Evolutionary conservation across 257 asterid genomes (phyloP).

Genomic region (Nicotiana tomentosiformis): DNA sequence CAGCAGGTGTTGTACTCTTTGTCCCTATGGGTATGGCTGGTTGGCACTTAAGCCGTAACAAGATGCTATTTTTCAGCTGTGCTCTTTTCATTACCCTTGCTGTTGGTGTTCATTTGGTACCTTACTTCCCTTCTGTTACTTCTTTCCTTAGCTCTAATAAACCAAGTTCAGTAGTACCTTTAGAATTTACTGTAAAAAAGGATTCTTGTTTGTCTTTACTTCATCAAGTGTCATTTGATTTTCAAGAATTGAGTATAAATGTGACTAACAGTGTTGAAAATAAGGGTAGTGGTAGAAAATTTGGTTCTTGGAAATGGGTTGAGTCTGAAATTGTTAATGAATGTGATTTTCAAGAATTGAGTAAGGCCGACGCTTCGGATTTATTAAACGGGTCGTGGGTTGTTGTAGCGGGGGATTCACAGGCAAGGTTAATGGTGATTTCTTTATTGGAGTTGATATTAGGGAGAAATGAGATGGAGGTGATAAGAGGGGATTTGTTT

Average conservation of each 20-base stretch:
- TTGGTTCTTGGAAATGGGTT: slow-evolving; percentile 66
- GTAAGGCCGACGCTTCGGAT: slow-evolving; percentile 62
- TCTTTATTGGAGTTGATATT: slow-evolving; percentile 67
- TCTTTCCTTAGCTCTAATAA: slow-evolving; percentile 27
- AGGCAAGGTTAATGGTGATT: slow-evolving; percentile 77
- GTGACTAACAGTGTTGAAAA: background rate
- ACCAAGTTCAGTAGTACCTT: slow-evolving; percentile 11
- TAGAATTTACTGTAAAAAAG: slow-evolving; percentile 26
- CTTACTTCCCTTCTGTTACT: slow-evolving; percentile 68
- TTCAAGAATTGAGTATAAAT: background rate
- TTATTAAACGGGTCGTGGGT: slow-evolving; percentile 96
- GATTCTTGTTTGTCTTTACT: slow-evolving; percentile 64
- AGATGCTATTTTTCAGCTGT: slow-evolving; percentile 91
- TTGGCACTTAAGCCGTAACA: slow-evolving; percentile 95
- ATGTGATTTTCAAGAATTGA: slow-evolving; percentile 77
- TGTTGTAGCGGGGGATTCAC: slow-evolving; percentile 90
- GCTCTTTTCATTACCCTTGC: slow-evolving; percentile 97
- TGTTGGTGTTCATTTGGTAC: slow-evolving; percentile 85
- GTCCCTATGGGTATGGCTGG: slow-evolving; percentile 99
- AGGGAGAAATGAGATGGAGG: slow-evolving; percentile 50
- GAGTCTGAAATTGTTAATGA: slow-evolving; percentile 33
- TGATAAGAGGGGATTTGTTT: slow-evolving; percentile 59
- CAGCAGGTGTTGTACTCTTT: slow-evolving; percentile 83
- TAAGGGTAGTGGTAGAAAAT: slow-evolving; percentile 9
- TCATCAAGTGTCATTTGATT: slow-evolving; percentile 39